Percentiles rank a stretch among this genome's conserved stretches.
Conservation (phyloP, 805 yeast genomes). For the Barnettozyma sp. region DNA sequence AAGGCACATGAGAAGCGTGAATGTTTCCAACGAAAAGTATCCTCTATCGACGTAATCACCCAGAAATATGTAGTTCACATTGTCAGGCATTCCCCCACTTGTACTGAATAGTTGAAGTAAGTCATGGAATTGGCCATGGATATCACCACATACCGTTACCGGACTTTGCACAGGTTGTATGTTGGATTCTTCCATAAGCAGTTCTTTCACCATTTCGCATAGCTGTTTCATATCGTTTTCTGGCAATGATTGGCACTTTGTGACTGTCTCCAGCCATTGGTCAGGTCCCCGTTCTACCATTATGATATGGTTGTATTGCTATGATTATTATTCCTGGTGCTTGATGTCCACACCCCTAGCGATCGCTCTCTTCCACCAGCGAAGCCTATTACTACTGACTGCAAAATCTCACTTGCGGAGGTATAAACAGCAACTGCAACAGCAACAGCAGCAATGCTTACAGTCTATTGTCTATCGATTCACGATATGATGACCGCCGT, state of each 20-base stretch:
- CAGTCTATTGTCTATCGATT: no score
- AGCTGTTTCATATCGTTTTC: constrained; percentile 94
- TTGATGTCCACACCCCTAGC: no score
- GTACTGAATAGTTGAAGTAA: constrained; percentile 82
- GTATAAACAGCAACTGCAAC: no score
- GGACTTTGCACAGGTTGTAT: constrained; percentile 92
- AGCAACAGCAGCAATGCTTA: no score
- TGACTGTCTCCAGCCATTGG: constrained; percentile 91
- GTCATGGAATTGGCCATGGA: constrained; percentile 97
- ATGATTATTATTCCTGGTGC: no score
- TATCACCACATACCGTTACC: constrained; percentile 94
- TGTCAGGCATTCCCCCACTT: constrained; percentile 87
- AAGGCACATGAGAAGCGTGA: constrained; percentile 86
- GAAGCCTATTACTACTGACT: no score
- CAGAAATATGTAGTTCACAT: constrained; percentile 74
- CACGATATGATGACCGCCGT: no score
- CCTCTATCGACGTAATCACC: constrained; percentile 99
- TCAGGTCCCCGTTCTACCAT: constrained; percentile 85
- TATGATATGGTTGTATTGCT: no score
- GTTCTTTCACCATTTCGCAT: constrained; percentile 91
- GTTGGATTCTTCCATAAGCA: constrained; percentile 92
- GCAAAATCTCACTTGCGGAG: no score
- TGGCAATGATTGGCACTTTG: constrained; percentile 79
- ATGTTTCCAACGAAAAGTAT: constrained; percentile 90
- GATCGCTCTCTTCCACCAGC: no score